Evolutionary conservation across 2,329 filamentous ascomycete species (phyloP), one percentile per base, ranked within the genome.

Genomic region (Pseudogymnoascus destructans): DNA sequence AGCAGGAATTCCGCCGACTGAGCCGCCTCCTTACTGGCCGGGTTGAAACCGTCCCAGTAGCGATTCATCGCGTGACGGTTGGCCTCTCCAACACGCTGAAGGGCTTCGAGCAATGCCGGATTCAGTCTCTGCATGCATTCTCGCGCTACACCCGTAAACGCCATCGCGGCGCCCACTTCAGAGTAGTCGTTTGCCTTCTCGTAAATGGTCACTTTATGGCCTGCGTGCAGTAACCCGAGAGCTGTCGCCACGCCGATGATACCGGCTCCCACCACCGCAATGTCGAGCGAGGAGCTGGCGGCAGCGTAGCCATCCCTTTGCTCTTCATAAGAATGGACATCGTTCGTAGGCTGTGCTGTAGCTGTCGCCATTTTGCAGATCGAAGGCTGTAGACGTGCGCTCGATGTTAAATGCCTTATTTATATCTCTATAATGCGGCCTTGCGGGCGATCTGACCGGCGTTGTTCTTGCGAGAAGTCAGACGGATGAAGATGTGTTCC

Each of bases 81-180:
- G 3, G 32, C 11, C 32, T 33, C 10, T 13, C 10, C 10, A 13
- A 33, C 11, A 13, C 32, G 32, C 32, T 33, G n/a, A n/a, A 27
- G 5, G 32, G 17, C 7, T 15, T 19, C 13, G 56, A 21, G 19
- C 17, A 21, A 19, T 11, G 10, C 56, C 5, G 32, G 56, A 30
- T 57, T 32, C 5, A 57, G 13, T 11, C 19, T 13, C 56, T 42
- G 15, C 56, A 57, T 49, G 57, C 57, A 52, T 7, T 27, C 8
- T 13, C 38, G 15, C 19, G 57, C 57, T 13, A 15, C 5, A 15
- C 21, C 10, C 9, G 35, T 49, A 27, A 58, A 58, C 8, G 62
- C 23, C 82, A 86, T 77, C 0, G 82, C 85, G 0, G 82, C 82
- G 10, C 84, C 84, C 0, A 85, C 82, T 66, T 87, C 84, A 11